Evolutionary conservation across 805 yeast genomes (phyloP).

Genomic region (Debaryomyces tyrocola): DNA sequence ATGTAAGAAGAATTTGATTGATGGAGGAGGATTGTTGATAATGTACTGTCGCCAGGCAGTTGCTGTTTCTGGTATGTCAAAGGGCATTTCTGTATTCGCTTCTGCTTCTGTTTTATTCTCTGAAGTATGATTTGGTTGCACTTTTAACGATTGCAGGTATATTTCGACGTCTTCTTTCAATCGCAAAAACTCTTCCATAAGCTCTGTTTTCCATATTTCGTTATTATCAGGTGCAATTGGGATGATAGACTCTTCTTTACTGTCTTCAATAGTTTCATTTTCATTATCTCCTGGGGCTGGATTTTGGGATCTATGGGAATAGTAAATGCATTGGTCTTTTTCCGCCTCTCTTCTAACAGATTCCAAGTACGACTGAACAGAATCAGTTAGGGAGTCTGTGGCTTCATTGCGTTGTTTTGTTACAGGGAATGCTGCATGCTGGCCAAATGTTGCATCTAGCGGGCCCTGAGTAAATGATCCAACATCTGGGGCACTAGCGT

Average conservation of each 20-base stretch:
- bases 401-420: conserved; percentile 5
- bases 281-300: background rate
- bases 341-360: conserved; percentile 34
- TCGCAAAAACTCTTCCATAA: background rate
- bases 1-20: conserved; percentile 14
- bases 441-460: conserved; percentile 28
- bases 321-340: conserved; percentile 16
- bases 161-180: conserved; percentile 1
- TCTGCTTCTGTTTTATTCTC: background rate
- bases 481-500: background rate
- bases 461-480: conserved; percentile 15
- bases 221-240: background rate
- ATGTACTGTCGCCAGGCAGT: conserved; percentile 32
- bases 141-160: background rate
- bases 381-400: background rate
- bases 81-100: conserved; percentile 8
- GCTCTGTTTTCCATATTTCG: conserved; percentile 1
- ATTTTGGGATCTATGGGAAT: conserved; percentile 4
- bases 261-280: background rate
- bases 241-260: background rate
- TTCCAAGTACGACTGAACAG: conserved; percentile 24
- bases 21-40: conserved; percentile 28
- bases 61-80: conserved; percentile 22
- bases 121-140: background rate
- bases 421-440: conserved; percentile 28